phyloP scores from a whole-genome alignment of 805 yeast species.

The Helenozyma rhizophorensis region DNA sequence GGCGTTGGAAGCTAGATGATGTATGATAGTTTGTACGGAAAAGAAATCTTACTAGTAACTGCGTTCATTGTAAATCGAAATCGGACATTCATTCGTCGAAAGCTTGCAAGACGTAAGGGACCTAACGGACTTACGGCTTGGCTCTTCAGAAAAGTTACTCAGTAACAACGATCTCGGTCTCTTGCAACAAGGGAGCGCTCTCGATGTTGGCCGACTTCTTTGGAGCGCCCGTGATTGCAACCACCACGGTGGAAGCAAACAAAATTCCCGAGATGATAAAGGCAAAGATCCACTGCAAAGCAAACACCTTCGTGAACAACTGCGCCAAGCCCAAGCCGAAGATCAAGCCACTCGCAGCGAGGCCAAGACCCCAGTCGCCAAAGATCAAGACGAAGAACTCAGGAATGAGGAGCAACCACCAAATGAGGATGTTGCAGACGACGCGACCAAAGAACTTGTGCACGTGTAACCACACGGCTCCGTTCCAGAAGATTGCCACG shows the following conservation, averaged over 20 bases:
- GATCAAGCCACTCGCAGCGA: slow-evolving; percentile 52
- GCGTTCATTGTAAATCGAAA: background rate
- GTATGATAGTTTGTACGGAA: background rate
- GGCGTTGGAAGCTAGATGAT: slow-evolving; percentile 20
- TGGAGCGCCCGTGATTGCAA: slow-evolving; percentile 33
- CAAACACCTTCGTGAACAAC: slow-evolving; percentile 61
- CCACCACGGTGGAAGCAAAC: slow-evolving; percentile 46
- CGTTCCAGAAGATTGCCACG: slow-evolving; percentile 79
- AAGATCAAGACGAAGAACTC: slow-evolving; percentile 49
- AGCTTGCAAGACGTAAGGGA: too few species aligned
- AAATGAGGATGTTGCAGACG: slow-evolving; percentile 67
- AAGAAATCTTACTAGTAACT: background rate
- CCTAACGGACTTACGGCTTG: too few species aligned
- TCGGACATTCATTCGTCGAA: too few species aligned
- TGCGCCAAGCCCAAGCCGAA: slow-evolving; percentile 72
- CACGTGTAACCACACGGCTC: slow-evolving; percentile 69
- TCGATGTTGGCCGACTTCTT: slow-evolving; percentile 10
- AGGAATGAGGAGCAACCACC: slow-evolving; percentile 74
- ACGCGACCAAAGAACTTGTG: slow-evolving; percentile 57
- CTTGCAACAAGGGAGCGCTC: slow-evolving; percentile 18
- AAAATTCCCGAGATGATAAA: slow-evolving; percentile 58
- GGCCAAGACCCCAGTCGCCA: slow-evolving; percentile 70
- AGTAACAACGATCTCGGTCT: too few species aligned
- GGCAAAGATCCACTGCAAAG: slow-evolving; percentile 85
- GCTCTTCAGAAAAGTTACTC: too few species aligned